Conservation (phyloP, 163 green algal species). For the Chlorella variabilis region DNA sequence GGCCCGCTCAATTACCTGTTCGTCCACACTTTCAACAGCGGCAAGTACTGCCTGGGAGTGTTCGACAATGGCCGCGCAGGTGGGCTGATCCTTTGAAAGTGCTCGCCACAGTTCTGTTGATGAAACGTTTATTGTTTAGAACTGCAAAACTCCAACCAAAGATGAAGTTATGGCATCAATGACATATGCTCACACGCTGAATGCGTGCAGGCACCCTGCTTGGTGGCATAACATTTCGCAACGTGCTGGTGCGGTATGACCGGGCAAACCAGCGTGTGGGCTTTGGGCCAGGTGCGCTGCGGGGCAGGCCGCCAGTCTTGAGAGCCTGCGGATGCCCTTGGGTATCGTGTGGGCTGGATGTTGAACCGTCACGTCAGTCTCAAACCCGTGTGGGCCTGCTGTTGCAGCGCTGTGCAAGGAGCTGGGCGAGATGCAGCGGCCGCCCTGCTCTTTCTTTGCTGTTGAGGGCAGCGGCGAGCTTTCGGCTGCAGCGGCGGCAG, state of each 20-base stretch:
- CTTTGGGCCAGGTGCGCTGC: slow-evolving; percentile 60
- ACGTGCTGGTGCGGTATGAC: slow-evolving; percentile 86
- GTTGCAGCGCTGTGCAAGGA: slow-evolving; percentile 28
- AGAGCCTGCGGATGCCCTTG: too few relatives aligned
- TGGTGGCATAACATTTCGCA: slow-evolving; percentile 87
- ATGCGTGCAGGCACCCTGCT: slow-evolving; percentile 74
- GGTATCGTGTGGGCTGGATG: too few relatives aligned
- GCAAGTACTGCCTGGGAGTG: slow-evolving; percentile 85
- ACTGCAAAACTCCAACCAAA: too few relatives aligned
- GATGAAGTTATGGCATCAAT: too few relatives aligned
- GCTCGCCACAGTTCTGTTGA: too few relatives aligned
- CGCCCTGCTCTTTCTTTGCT: slow-evolving; percentile 29
- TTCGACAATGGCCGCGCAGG: slow-evolving; percentile 80
- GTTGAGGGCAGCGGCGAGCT: background rate
- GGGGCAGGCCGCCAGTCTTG: too few relatives aligned
- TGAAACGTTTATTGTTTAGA: too few relatives aligned
- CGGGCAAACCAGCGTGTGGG: slow-evolving; percentile 62
- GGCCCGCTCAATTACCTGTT: slow-evolving; percentile 92
- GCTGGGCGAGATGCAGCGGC: slow-evolving; percentile 35
- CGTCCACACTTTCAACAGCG: slow-evolving; percentile 55
- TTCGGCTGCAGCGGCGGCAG: background rate
- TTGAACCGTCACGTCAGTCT: too few relatives aligned
- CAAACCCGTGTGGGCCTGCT: background rate
- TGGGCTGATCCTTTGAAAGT: too few relatives aligned
- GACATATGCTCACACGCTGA: too few relatives aligned